Base-by-base conservation (phyloP, 306 rosid species). In the Begonia fuchsioides region DNA sequence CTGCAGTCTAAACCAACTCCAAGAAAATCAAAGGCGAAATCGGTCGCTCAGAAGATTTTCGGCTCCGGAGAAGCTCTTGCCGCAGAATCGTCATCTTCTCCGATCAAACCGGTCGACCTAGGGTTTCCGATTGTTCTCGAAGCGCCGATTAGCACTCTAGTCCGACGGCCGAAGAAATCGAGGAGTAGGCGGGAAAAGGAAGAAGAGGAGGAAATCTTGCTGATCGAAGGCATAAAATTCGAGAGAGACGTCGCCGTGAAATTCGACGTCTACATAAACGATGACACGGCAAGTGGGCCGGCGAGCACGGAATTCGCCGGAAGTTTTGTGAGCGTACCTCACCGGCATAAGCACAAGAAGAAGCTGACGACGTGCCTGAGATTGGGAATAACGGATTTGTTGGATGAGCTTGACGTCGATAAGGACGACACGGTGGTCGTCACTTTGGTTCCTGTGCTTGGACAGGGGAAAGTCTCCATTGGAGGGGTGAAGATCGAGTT, bases 291-390 rank as follows among this genome's bases (percentile, higher is more conserved):
- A 2, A 60, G 64, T 1, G 44, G 71, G 2, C 67, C 95, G 0
- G 71, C 44, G 8, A 68, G 78, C 39, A 74, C 81, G 0, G 96
- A 88, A 64, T 88, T 76, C 55, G 94, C 88, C 1, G 96, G 96
- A 2, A 83, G 96, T 54, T 88, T 78, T 63, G 88, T 88, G 60
- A 88, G 16, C 15, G 80, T 83, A 19, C 83, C 93, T 1, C 96
- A 88, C 44, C 57, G 56, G 15, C 76, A 71, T 18, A 59, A 57
- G 40, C 69, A 78, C 32, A 56, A 56, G 39, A 70, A 64, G 61
- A 77, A 58, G 17, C 40, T 50, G 0, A 56, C n/a, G 0, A 87
- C 86, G 4, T 0, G 6, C 32, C 59, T 87, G 43, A 83, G 68
- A 47, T 49, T 87, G 3, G 94, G 82, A 44, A 38, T 87, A 11